phyloP scores from a whole-genome alignment of 2,329 filamentous ascomycete genomes.

The Emmonsia crescens region DNA sequence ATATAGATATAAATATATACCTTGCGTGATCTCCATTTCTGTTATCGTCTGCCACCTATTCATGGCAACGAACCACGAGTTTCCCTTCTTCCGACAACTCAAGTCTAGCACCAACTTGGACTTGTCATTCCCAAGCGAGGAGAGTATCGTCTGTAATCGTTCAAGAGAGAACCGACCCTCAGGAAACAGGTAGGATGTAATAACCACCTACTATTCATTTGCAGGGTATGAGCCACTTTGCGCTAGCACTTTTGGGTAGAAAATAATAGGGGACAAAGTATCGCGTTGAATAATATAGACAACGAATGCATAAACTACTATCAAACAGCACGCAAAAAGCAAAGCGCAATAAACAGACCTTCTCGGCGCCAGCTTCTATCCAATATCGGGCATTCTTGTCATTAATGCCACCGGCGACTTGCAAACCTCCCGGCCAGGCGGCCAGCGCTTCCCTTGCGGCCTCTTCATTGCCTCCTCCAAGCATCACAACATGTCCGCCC shows the following conservation, averaged over 20 bases:
- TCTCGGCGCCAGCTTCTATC: constrained; percentile 80
- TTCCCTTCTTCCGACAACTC: constrained; percentile 68
- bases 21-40: constrained; percentile 84
- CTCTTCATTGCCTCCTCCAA: constrained; percentile 75
- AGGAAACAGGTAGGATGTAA: constrained; percentile 92
- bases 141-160: constrained; percentile 62
- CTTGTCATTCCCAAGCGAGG: constrained; percentile 61
- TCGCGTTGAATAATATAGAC: neutral
- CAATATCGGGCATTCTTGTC: constrained; percentile 74
- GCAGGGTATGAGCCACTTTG: constrained; percentile 3
- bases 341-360: constrained; percentile 53
- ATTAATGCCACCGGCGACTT: constrained; percentile 89
- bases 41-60: constrained; percentile 98
- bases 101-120: constrained; percentile 86
- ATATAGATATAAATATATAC: constrained; percentile 37
- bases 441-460: constrained; percentile 66
- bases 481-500: constrained; percentile 93
- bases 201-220: constrained; percentile 62
- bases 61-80: constrained; percentile 93
- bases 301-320: neutral
- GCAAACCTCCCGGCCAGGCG: constrained; percentile 69
- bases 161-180: constrained; percentile 67
- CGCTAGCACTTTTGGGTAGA: neutral
- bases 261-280: neutral
- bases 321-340: neutral